These are phyloP conservation scores for Rhodotorula babjevae DNA, from an alignment of 768 basidiomycete species.

Conservation along the genomic window DNA sequence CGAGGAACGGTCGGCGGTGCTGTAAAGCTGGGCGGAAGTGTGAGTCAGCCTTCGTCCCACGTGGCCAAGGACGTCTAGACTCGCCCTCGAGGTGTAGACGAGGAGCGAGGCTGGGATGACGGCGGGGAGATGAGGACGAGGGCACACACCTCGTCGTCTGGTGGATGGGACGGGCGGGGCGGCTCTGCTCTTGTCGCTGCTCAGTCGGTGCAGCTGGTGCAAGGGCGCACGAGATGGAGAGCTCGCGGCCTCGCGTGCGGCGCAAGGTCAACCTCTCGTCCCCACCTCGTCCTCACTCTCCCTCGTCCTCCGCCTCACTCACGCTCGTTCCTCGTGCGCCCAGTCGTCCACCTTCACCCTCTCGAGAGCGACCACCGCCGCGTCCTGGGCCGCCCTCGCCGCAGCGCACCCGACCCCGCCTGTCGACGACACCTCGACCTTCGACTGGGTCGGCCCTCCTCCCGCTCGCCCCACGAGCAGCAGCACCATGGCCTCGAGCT, in stretches of 20 bases:
- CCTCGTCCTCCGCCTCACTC: background rate
- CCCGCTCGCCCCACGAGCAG: background rate
- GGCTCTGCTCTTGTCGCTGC: no score
- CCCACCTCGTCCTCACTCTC: background rate
- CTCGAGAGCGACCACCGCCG: background rate
- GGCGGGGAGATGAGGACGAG: background rate
- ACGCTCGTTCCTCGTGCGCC: no score
- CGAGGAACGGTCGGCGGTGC: no score
- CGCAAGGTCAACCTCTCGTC: conserved; percentile 2
- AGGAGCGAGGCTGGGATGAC: background rate
- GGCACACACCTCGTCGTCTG: background rate
- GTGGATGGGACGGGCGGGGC: no score
- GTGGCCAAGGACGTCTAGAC: no score
- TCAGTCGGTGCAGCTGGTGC: background rate
- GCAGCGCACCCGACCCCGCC: background rate
- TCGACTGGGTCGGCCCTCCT: background rate
- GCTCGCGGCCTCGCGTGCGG: background rate
- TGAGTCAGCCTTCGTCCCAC: no score
- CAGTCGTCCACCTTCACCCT: conserved; percentile 26
- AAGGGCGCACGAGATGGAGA: background rate
- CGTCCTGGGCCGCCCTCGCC: background rate
- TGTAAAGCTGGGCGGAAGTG: no score
- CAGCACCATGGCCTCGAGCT: background rate
- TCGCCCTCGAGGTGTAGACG: no score
- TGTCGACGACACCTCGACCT: background rate